Evolutionary conservation across 1,284 basidiomycete genomes (phyloP).

Genomic region (Sporisorium iseilematis-ciliati): DNA sequence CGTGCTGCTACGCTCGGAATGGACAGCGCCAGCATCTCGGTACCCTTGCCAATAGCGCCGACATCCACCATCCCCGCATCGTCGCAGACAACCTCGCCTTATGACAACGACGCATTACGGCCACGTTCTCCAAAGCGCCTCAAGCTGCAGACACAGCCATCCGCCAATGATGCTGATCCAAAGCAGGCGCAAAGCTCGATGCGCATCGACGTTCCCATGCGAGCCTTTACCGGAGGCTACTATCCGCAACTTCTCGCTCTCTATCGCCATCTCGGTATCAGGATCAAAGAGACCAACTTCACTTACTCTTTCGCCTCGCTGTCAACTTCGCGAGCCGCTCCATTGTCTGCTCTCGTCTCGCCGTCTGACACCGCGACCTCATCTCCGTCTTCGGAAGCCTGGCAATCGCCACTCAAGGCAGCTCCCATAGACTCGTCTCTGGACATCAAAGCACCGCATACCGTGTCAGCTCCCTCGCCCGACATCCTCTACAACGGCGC

Average conservation of each 20-base stretch:
- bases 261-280: conserved; percentile 56
- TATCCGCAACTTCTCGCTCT: conserved; percentile 63
- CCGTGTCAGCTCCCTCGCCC: conserved; percentile 21
- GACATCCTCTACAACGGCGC: conserved; percentile 58
- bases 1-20: conserved; percentile 58
- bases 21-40: conserved; percentile 63
- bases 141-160: conserved; percentile 1
- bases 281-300: conserved; percentile 50
- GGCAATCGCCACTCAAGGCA: neutral
- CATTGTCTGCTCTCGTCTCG: neutral
- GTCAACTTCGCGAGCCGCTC: neutral
- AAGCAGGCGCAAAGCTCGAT: conserved; percentile 4
- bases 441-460: neutral
- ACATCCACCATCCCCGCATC: neutral
- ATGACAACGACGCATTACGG: neutral
- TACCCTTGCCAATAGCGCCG: conserved; percentile 21
- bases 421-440: neutral
- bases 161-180: neutral
- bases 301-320: conserved; percentile 60
- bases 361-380: conserved; percentile 4
- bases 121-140: conserved; percentile 16
- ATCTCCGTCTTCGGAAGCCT: neutral
- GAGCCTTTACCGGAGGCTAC: conserved; percentile 66
- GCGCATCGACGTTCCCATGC: conserved; percentile 68
- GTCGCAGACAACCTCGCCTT: neutral